Evolutionary conservation across 139 green algal species (phyloP), one percentile per base, ranked within the genome.

Genomic region (Ulvella scutata): DNA sequence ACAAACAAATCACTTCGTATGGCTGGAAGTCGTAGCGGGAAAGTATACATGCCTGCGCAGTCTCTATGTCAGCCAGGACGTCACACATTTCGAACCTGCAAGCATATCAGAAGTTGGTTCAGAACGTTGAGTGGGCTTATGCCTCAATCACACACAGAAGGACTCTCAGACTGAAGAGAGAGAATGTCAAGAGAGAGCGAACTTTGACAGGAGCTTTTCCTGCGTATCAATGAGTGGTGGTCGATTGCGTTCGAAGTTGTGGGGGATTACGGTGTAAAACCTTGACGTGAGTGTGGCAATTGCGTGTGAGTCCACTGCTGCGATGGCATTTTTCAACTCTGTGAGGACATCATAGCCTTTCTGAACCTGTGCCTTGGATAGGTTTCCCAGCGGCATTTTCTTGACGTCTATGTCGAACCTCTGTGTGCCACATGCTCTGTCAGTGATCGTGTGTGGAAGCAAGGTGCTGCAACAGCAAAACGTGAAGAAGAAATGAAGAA

Each of bases 291-390:
- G 74, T 40, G 51, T 36, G 73, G 73, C 76, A 37, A 86, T 81
- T 38, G 67, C 61, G 0, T 77, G 31, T 0, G 17, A 31, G 28
- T 9, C 21, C 4, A 40, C 62, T 7, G 73, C 43, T 3, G 75
- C 31, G 2, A 51, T 21, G 10, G 83, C 39, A 2, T 62, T 38
- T 36, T 82, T 76, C 10, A 84, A 73, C 35, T 84, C 74, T 21
- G 83, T 74, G 38, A 87, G 75, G n/a, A 87, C 73, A 3, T 40
- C 74, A 29, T 82, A 80, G 33, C 81, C 81, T 39, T 74, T 75
- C 62, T 78, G 75, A 4, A 86, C 76, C 33, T 82, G 83, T 23
- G 34, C 51, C 43, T 76, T 74, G 62, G 38, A 79, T 29, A 86
- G 40, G 31, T 73, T 44, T 23, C 81, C 81, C 13, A 86, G 67